These are phyloP conservation scores for Pythium aphanidermatum DNA, from an alignment of 352 stramenopile species.

Conservation along the genomic window DNA sequence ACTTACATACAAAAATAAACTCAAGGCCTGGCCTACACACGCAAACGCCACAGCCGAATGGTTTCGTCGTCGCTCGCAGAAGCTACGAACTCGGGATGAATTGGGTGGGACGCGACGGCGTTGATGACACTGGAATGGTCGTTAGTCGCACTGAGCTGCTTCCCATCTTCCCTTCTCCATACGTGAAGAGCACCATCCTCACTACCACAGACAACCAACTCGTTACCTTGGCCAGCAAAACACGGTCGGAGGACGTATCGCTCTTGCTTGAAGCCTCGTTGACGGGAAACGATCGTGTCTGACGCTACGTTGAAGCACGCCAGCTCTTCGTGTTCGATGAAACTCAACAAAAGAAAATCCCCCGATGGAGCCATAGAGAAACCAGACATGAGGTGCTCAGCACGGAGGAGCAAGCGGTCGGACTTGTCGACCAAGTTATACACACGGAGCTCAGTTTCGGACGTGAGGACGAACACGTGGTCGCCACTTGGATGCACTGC, in stretches of 20 bases:
- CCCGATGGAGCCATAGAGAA: conserved; percentile 39
- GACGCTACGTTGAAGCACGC: conserved; percentile 42
- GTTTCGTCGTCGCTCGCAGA: conserved; percentile 76
- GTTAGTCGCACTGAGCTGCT: conserved; percentile 26
- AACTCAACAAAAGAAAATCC: conserved; percentile 53
- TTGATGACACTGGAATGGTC: conserved; percentile 70
- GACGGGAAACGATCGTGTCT: conserved; percentile 37
- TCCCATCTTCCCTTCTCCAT: conserved; percentile 54
- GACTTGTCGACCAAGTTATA: conserved; percentile 58
- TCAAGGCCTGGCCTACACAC: not conserved
- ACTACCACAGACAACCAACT: conserved; percentile 56
- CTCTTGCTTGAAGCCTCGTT: conserved; percentile 48
- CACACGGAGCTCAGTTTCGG: conserved; percentile 44
- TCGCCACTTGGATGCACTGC: conserved; percentile 46
- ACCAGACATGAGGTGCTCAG: conserved; percentile 47
- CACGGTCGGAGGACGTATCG: conserved; percentile 61
- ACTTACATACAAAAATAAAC: not conserved
- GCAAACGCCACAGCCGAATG: conserved; percentile 26
- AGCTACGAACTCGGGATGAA: conserved; percentile 41
- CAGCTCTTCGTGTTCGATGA: conserved; percentile 56
- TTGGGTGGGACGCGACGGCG: conserved; percentile 49
- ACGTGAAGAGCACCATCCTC: conserved; percentile 64
- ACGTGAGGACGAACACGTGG: conserved; percentile 52
- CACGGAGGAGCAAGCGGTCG: conserved; percentile 47
- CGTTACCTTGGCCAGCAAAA: conserved; percentile 41